phyloP scores from a whole-genome alignment of 2,329 filamentous ascomycete species.

The Aspergillus sp. region DNA sequence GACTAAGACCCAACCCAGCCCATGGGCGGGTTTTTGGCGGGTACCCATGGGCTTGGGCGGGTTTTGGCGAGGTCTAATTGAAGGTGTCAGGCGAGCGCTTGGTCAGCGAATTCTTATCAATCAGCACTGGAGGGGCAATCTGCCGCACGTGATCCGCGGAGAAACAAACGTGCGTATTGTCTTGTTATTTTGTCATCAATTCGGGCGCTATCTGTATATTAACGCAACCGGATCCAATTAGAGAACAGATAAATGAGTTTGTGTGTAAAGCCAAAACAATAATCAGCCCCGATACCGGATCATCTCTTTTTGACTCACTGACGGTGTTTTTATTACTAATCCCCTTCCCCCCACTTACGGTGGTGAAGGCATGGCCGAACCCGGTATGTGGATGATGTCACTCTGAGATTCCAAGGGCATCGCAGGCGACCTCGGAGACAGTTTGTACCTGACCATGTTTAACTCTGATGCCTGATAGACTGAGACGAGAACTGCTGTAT shows the following conservation, averaged over 20 bases:
- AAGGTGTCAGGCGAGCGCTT: background rate
- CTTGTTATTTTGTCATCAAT: background rate
- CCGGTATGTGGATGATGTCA: background rate
- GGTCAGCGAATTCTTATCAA: constrained; percentile 10
- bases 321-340: constrained; percentile 6
- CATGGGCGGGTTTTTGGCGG: too few species aligned
- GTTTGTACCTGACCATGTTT: background rate
- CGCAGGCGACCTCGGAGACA: background rate
- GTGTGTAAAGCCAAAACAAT: background rate
- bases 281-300: constrained; percentile 2
- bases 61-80: too few species aligned
- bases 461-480: too few species aligned
- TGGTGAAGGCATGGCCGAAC: background rate
- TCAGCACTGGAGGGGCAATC: constrained; percentile 2
- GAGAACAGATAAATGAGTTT: background rate
- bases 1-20: too few species aligned
- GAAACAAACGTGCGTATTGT: background rate
- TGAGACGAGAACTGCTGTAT: too few species aligned
- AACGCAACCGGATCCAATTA: background rate
- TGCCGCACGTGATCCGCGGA: constrained; percentile 7
- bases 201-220: background rate
- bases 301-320: background rate
- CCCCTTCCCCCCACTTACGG: background rate
- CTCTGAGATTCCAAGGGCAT: background rate
- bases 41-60: too few species aligned